Conservation (phyloP, 441 rosid genomes). For the Kokia cookei region DNA sequence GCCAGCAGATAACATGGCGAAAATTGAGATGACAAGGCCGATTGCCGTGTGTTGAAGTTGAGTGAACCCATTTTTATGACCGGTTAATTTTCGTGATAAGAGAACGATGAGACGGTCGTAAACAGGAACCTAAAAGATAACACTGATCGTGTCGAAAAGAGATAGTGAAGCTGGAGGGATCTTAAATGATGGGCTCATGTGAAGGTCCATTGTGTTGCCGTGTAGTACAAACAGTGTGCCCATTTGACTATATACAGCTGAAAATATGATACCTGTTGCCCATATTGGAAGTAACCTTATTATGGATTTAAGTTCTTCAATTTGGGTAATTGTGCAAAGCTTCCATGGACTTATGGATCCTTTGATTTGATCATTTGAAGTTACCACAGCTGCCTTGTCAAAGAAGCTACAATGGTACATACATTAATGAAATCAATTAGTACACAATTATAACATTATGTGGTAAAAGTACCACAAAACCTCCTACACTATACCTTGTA, state of each 20-base stretch:
- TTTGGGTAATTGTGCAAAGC: conserved; percentile 57
- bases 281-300: conserved; percentile 46
- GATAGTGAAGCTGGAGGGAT: conserved; percentile 78
- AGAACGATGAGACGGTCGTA: conserved; percentile 49
- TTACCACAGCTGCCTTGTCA: conserved; percentile 56
- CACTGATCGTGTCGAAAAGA: conserved; percentile 65
- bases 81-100: conserved; percentile 31
- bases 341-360: conserved; percentile 35
- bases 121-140: conserved; percentile 80
- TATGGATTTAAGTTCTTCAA: conserved; percentile 60
- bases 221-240: conserved; percentile 52
- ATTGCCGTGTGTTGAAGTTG: conserved; percentile 58
- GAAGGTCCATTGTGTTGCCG: conserved; percentile 50
- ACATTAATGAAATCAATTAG: not conserved
- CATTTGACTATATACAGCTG: conserved; percentile 55
- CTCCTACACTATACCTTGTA: too few relatives aligned
- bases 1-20: conserved; percentile 46
- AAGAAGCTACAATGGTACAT: conserved; percentile 27
- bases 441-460: not conserved
- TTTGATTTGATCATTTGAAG: conserved; percentile 24
- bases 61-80: conserved; percentile 47
- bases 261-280: conserved; percentile 53
- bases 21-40: conserved; percentile 43
- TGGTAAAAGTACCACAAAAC: too few relatives aligned
- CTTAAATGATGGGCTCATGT: conserved; percentile 38